Evolutionary conservation across 805 yeast species (phyloP).

Genomic region (Grigorovia humatica): DNA sequence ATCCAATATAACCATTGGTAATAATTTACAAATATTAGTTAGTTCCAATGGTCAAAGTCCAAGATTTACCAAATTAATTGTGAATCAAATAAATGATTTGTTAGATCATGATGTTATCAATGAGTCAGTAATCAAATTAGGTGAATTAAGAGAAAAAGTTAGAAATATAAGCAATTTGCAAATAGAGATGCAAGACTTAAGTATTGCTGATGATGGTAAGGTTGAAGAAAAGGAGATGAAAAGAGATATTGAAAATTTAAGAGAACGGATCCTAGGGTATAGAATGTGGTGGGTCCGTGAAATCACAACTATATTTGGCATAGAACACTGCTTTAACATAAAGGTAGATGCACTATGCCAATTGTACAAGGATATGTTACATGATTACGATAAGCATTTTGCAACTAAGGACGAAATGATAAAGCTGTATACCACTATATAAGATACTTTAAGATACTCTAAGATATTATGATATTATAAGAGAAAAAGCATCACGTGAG

Average conservation of each 20-base stretch:
- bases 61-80: constrained; percentile 20
- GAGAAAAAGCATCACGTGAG: too few relatives aligned
- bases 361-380: constrained; percentile 17
- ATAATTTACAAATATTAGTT: constrained; percentile 16
- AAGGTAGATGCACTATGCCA: constrained; percentile 13
- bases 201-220: neutral
- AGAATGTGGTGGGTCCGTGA: constrained; percentile 27
- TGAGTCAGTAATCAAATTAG: constrained; percentile 17
- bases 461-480: too few relatives aligned
- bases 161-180: constrained; percentile 9
- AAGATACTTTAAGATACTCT: too few relatives aligned
- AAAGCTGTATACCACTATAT: neutral
- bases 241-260: neutral
- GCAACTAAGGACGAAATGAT: neutral
- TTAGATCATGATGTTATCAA: constrained; percentile 14
- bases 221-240: neutral
- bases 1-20: constrained; percentile 16
- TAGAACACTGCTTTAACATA: constrained; percentile 18
- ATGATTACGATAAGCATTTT: neutral
- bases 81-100: constrained; percentile 19
- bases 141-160: constrained; percentile 15
- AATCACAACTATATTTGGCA: constrained; percentile 24
- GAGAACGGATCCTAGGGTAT: constrained; percentile 1
- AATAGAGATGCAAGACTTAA: constrained; percentile 8
- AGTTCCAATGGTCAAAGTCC: constrained; percentile 28